These are phyloP conservation scores for Suillus occidentalis DNA, from an alignment of 768 basidiomycete genomes.

Conservation along the genomic window DNA sequence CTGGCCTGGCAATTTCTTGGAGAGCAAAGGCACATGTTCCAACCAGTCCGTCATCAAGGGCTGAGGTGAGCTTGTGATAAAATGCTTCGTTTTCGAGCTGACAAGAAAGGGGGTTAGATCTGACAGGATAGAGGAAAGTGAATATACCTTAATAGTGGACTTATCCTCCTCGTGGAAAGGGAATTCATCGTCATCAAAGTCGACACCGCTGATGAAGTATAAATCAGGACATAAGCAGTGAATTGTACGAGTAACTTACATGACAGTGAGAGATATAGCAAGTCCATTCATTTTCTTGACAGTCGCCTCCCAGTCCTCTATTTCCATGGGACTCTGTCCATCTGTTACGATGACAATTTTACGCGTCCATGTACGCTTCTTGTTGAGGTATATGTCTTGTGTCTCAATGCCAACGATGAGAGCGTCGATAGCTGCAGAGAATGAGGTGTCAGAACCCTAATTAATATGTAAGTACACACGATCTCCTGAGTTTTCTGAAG, in stretches of 20 bases:
- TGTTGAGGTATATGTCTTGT: slow-evolving; percentile 62
- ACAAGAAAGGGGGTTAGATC: slow-evolving; percentile 1
- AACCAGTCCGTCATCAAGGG: slow-evolving; percentile 32
- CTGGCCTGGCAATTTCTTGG: slow-evolving; percentile 42
- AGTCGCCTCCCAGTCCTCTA: slow-evolving; percentile 74
- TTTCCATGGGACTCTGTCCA: slow-evolving; percentile 70
- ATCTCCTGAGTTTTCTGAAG: slow-evolving; percentile 62
- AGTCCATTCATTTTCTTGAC: slow-evolving; percentile 62
- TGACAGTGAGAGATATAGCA: slow-evolving; percentile 60
- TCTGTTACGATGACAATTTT: slow-evolving; percentile 86
- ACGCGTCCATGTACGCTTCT: slow-evolving; percentile 82
- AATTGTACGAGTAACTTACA: slow-evolving; percentile 49
- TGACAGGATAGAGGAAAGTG: background rate
- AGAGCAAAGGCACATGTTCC: slow-evolving; percentile 33
- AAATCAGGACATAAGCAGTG: background rate
- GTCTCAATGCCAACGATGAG: slow-evolving; percentile 85
- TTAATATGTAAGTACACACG: slow-evolving; percentile 43
- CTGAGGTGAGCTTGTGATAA: slow-evolving; percentile 47
- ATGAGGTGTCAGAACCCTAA: background rate
- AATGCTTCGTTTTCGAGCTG: slow-evolving; percentile 79
- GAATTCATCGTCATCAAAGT: slow-evolving; percentile 78
- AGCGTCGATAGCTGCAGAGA: slow-evolving; percentile 73
- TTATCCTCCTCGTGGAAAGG: slow-evolving; percentile 69
- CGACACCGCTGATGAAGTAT: slow-evolving; percentile 63
- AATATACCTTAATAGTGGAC: slow-evolving; percentile 64